Conservation (phyloP, 345 rosid genomes). For the Stellera chamaejasme region DNA sequence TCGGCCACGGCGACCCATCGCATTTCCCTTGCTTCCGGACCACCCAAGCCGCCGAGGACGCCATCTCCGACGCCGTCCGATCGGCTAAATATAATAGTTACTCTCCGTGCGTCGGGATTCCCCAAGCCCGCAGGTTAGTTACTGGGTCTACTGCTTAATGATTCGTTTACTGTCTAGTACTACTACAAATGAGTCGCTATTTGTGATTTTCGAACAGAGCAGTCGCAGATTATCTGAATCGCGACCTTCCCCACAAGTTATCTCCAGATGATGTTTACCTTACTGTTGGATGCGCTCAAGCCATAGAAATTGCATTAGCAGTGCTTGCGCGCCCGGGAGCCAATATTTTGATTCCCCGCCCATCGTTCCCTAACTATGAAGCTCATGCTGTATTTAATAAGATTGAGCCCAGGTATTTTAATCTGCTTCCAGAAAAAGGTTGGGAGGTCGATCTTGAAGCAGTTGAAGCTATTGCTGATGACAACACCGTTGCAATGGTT, state of each 20-base stretch:
- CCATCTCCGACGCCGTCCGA: conserved; percentile 37
- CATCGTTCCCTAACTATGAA: conserved; percentile 53
- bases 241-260: conserved; percentile 49
- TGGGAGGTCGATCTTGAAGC: conserved; percentile 65
- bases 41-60: conserved; percentile 40
- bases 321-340: conserved; percentile 51
- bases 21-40: conserved; percentile 52
- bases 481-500: conserved; percentile 56
- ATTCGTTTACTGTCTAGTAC: background rate
- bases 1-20: conserved; percentile 79
- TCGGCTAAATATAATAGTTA: conserved; percentile 47
- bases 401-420: conserved; percentile 49
- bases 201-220: conserved; percentile 31
- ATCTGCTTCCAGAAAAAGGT: conserved; percentile 54
- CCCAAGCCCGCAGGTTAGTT: conserved; percentile 46
- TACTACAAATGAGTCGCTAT: too few relatives aligned
- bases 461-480: conserved; percentile 51
- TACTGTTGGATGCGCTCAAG: conserved; percentile 56
- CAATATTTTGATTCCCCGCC: conserved; percentile 58
- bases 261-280: conserved; percentile 41
- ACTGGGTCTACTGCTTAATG: background rate
- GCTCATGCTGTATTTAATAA: conserved; percentile 28
- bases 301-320: conserved; percentile 36
- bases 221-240: conserved; percentile 46
- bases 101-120: conserved; percentile 38